phyloP scores from a whole-genome alignment of 2,329 filamentous ascomycete species.

The Arthrobotrys megalospora region DNA sequence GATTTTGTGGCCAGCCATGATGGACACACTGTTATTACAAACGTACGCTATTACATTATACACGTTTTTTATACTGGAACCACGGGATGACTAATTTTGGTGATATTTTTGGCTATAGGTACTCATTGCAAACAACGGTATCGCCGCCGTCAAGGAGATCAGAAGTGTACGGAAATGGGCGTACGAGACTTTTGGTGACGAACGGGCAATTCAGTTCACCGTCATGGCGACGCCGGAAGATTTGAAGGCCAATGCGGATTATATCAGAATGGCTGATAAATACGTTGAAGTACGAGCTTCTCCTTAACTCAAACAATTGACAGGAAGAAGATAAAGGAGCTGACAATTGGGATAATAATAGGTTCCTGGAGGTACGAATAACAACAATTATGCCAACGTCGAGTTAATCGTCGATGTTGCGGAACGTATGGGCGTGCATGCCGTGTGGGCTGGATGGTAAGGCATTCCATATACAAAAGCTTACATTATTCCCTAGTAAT shows the following conservation, averaged over 20 bases:
- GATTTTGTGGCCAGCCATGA: slow-evolving; percentile 92
- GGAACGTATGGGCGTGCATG: slow-evolving; percentile 98
- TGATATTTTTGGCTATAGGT: slow-evolving; percentile 74
- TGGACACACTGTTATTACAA: slow-evolving; percentile 98
- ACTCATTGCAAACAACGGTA: slow-evolving; percentile 99
- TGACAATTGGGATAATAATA: slow-evolving; percentile 64
- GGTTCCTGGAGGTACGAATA: slow-evolving; percentile 98
- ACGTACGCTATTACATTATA: slow-evolving; percentile 74
- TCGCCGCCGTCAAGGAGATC: slow-evolving; percentile 99
- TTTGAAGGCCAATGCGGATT: slow-evolving; percentile 96
- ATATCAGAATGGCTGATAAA: slow-evolving; percentile 99
- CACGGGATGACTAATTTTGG: background rate
- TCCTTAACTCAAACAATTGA: background rate
- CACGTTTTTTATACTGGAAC: background rate
- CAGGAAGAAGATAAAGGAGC: slow-evolving; percentile 10
- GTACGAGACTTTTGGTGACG: slow-evolving; percentile 99
- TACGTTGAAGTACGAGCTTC: slow-evolving; percentile 82
- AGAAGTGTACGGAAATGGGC: slow-evolving; percentile 99
- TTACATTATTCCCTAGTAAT: background rate
- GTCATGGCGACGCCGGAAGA: slow-evolving; percentile 99
- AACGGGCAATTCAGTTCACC: slow-evolving; percentile 98
- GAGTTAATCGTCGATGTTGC: slow-evolving; percentile 99
- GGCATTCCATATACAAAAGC: slow-evolving; percentile 64
- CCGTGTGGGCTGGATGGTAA: slow-evolving; percentile 98
- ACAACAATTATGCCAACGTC: slow-evolving; percentile 99